Percentiles rank a stretch among this genome's conserved stretches.
Evolutionary conservation across 257 asterid genomes (phyloP).

Genomic region (Fraxinus americana): DNA sequence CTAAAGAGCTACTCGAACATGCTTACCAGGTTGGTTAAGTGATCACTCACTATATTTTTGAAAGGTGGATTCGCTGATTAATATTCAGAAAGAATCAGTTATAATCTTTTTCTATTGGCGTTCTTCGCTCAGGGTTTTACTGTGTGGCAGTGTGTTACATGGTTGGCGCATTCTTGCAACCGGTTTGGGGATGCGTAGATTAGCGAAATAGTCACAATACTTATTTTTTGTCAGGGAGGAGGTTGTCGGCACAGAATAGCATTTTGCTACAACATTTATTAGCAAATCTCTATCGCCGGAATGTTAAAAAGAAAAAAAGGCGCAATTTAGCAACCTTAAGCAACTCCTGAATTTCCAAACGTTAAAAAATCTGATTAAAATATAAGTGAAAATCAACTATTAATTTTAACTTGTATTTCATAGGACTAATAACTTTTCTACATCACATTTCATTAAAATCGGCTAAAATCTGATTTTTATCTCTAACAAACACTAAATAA

Average conservation of each 20-base stretch:
- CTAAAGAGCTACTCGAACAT: slow-evolving; percentile 77
- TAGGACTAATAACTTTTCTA: too few species aligned
- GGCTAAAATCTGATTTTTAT: too few species aligned
- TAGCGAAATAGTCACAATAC: slow-evolving; percentile 41
- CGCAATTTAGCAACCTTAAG: too few species aligned
- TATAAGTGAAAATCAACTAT: too few species aligned
- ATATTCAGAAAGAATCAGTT: too few species aligned
- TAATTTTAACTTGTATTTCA: too few species aligned
- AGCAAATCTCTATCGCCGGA: slow-evolving; percentile 10
- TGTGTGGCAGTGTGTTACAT: slow-evolving; percentile 25
- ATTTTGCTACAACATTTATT: slow-evolving; percentile 5
- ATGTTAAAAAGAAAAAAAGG: too few species aligned
- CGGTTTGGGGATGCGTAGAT: slow-evolving; percentile 41
- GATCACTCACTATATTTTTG: background rate
- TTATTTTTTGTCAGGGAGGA: slow-evolving; percentile 34
- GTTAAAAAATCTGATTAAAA: too few species aligned
- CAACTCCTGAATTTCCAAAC: too few species aligned
- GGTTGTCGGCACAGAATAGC: slow-evolving; percentile 48
- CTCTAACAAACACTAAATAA: too few species aligned
- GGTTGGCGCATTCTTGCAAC: slow-evolving; percentile 23
- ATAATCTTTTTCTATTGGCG: background rate
- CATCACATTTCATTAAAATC: too few species aligned
- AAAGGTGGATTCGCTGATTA: background rate
- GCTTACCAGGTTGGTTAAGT: slow-evolving; percentile 63
- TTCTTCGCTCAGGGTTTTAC: background rate